Evolutionary conservation across 2,329 filamentous ascomycete species (phyloP), one percentile per base, ranked within the genome.

Genomic region (Fusarium metavorans): DNA sequence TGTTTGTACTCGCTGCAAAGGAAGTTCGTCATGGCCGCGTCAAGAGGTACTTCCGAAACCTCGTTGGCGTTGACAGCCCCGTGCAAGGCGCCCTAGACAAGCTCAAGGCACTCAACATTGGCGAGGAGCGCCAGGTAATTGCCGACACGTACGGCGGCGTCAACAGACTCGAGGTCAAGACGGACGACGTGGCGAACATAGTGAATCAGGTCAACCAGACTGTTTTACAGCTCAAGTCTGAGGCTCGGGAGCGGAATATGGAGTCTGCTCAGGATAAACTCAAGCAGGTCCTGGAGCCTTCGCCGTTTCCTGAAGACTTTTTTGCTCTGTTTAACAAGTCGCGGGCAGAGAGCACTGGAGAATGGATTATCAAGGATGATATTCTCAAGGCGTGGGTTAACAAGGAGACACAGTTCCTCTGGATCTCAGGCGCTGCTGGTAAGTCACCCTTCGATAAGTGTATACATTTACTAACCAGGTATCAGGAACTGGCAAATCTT

Each of bases 401-500:
- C 4, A 79, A 79, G 9, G 80, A 85, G 5, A 82, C 79, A 2
- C 83, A 81, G 4, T 81, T 86, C 32, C 76, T 88, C 4, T 88
- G 84, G 82, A 79, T 88, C 18, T 81, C 77, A 2, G 86, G 86
- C 8, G 86, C 82, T 59, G 82, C 85, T 54, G 85, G 85, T 78
- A 79, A 25, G 72, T 67, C 3, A 0, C 8, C n/a, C n/a, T 1
- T 4, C 13, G 2, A 18, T 5, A 20, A 6, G 7, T 25, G 1
- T 9, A 6, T 13, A 25, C 52, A 50, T 6, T 5, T 1, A 7
- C 64, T 72, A 20, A 76, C 39, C 20, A 61, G 3, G 11, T 0
- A 18, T 2, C 5, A 79, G 83, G 84, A 6, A 85, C 84, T 1
- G 86, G 86, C 25, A 88, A 88, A 73, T 86, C 84, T 0, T 87